Base-by-base conservation (phyloP, 371 early-diverging fungal species). In the Catenaria anguillulae region DNA sequence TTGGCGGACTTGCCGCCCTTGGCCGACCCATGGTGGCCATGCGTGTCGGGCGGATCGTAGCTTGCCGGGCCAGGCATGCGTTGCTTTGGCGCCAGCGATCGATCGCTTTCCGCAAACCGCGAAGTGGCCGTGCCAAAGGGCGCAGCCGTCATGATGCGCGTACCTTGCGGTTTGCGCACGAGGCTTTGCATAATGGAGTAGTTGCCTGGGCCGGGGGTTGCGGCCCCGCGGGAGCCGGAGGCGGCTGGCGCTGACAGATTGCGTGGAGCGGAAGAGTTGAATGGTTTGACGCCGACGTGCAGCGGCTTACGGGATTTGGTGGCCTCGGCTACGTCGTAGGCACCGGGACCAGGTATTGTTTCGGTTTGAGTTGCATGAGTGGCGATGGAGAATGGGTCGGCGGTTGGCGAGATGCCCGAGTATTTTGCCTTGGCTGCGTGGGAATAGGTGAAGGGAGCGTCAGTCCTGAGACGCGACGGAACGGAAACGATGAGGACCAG, bases 241-340 rank as follows among this genome's bases (percentile, higher is more conserved):
- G 46, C 24, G 43, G 52, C 6, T 13, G 52, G 24, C 15, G 52
- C 29, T 0, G 52, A 1, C 29, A 13, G 29, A 3, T 43, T 43
- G 10, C 58, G 36, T 0, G n/a, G 19, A 13, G 6, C 61, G 17
- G 61, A 61, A 1, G 61, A 60, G 29, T 61, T 40, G 56, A 61
- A 61, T 2, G 61, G 61, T 21, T 61, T 43, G n/a, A 19, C 15
- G 36, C 17, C 54, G 33, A 61, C 31, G 29, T 56, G 61, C 31
- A 56, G 33, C 45, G 61, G 61, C 21, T 61, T 61, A 6, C 54
- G 33, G 19, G 24, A 24, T 10, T 52, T 26, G 0, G 29, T 61
- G 0, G 43, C 61, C 12, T 24, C 35, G 34, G 61, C 29, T 4
- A 43, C 61, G 29, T 61, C 33, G 40, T 61, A 61, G 13, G 61